These are phyloP conservation scores for Alternaria triticimaculans DNA, from an alignment of 2,329 filamentous ascomycete genomes.

Conservation along the genomic window DNA sequence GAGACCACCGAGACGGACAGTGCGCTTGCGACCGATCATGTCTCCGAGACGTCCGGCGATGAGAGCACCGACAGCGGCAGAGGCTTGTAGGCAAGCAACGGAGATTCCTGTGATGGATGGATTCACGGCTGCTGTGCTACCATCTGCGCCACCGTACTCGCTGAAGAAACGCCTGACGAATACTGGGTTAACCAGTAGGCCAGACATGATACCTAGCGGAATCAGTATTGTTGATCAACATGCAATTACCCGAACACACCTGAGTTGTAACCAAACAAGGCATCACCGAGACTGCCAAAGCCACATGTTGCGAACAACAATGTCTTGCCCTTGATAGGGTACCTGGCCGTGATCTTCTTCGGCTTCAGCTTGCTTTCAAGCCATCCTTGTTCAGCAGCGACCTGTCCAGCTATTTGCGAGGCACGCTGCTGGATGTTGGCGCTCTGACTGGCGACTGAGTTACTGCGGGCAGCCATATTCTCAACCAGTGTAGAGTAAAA, in stretches of 20 bases:
- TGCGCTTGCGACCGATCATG: slow-evolving; percentile 48
- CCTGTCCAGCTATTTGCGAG: slow-evolving; percentile 28
- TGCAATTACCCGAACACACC: slow-evolving; percentile 27
- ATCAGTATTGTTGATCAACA: neutral
- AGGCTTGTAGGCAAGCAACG: slow-evolving; percentile 47
- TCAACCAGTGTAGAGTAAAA: neutral
- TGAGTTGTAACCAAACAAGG: slow-evolving; percentile 52
- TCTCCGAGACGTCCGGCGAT: slow-evolving; percentile 46
- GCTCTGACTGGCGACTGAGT: slow-evolving; percentile 21
- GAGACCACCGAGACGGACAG: slow-evolving; percentile 46
- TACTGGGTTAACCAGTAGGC: slow-evolving; percentile 49
- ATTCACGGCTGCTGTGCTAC: slow-evolving; percentile 37
- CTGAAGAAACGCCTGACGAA: slow-evolving; percentile 52
- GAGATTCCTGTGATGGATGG: slow-evolving; percentile 51
- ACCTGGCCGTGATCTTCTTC: slow-evolving; percentile 44
- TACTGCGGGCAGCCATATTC: slow-evolving; percentile 13
- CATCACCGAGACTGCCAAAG: slow-evolving; percentile 52
- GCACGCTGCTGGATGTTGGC: slow-evolving; percentile 28
- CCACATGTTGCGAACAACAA: slow-evolving; percentile 50
- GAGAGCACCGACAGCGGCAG: slow-evolving; percentile 46
- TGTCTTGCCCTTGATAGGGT: slow-evolving; percentile 48
- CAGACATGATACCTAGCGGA: slow-evolving; percentile 49
- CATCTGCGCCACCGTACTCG: slow-evolving; percentile 48
- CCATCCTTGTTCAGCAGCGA: slow-evolving; percentile 37
- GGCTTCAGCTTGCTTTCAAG: slow-evolving; percentile 48